These are phyloP conservation scores for Saccharomyces hybrid DNA, from an alignment of 1,139 yeast genomes.

Conservation along the genomic window DNA sequence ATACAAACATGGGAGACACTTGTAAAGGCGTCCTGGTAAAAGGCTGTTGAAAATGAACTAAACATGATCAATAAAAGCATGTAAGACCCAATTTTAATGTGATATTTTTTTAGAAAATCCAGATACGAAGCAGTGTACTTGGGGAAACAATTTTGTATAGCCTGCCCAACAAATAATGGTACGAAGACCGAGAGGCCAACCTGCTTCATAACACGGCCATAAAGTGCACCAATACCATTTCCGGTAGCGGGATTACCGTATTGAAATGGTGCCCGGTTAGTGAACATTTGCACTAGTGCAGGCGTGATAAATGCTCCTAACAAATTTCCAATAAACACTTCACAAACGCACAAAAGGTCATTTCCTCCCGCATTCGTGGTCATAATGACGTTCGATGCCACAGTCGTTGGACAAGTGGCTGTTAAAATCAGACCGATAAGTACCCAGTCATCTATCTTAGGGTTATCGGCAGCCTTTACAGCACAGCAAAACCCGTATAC, in stretches of 20 bases:
- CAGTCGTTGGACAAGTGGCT: constrained; percentile 85
- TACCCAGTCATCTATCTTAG: constrained; percentile 60
- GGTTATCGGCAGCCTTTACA: constrained; percentile 50
- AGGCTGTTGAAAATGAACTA: constrained; percentile 83
- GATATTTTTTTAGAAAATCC: constrained; percentile 49
- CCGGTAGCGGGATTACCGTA: constrained; percentile 78
- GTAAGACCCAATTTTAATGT: constrained; percentile 67
- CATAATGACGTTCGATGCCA: constrained; percentile 86
- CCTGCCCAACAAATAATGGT: constrained; percentile 81
- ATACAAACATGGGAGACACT: constrained; percentile 61
- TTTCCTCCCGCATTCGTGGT: constrained; percentile 80
- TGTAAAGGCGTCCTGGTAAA: constrained; percentile 70
- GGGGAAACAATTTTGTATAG: constrained; percentile 62
- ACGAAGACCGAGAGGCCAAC: constrained; percentile 76
- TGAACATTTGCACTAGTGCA: constrained; percentile 67
- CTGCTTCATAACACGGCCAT: constrained; percentile 75
- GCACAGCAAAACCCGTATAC: constrained; percentile 70
- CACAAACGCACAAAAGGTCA: constrained; percentile 69
- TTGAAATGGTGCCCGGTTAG: constrained; percentile 47
- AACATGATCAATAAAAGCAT: constrained; percentile 76
- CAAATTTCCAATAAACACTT: constrained; percentile 76
- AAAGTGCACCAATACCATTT: constrained; percentile 48
- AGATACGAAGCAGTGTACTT: constrained; percentile 47
- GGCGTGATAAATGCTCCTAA: constrained; percentile 85
- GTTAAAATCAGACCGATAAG: constrained; percentile 75